A percentile compares a stretch with the other conserved stretches of the same genome.
phyloP scores from a whole-genome alignment of 2,329 filamentous ascomycete genomes.

The Venturia pyrina region DNA sequence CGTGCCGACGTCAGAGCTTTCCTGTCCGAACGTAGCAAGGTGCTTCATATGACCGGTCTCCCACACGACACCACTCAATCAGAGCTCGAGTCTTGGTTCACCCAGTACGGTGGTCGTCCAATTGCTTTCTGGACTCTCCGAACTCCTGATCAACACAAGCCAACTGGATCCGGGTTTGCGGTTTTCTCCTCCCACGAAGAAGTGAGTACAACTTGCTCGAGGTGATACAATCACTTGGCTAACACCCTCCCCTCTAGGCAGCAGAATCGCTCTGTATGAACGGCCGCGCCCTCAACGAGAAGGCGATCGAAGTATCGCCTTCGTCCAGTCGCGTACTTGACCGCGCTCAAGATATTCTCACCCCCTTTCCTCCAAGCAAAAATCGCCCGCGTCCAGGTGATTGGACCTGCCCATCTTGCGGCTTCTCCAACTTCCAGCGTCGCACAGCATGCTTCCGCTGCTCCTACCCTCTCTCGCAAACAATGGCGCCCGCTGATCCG shows the following conservation, averaged over 20 bases:
- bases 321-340: conserved; percentile 96
- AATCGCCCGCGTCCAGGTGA: conserved; percentile 94
- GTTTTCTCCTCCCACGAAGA: conserved; percentile 99
- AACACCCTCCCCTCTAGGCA: conserved; percentile 47
- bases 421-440: conserved; percentile 98
- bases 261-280: conserved; percentile 99
- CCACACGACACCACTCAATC: conserved; percentile 98
- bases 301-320: conserved; percentile 96
- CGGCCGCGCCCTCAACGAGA: conserved; percentile 92
- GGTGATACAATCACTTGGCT: not conserved
- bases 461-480: conserved; percentile 65
- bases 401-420: conserved; percentile 97
- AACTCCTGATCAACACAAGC: conserved; percentile 97
- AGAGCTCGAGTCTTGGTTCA: conserved; percentile 98
- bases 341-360: conserved; percentile 88
- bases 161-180: conserved; percentile 95
- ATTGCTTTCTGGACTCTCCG: conserved; percentile 99
- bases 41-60: conserved; percentile 93
- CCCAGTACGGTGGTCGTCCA: conserved; percentile 91
- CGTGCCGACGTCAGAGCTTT: conserved; percentile 94
- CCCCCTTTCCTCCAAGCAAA: conserved; percentile 96
- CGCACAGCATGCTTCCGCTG: conserved; percentile 98
- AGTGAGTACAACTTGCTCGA: conserved; percentile 45
- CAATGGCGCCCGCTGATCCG: conserved; percentile 68
- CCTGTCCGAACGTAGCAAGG: conserved; percentile 91